Evolutionary conservation across 176 grass and related monocot species (phyloP), one percentile per base, ranked within the genome.

Genomic region (Oryza glumipatula): DNA sequence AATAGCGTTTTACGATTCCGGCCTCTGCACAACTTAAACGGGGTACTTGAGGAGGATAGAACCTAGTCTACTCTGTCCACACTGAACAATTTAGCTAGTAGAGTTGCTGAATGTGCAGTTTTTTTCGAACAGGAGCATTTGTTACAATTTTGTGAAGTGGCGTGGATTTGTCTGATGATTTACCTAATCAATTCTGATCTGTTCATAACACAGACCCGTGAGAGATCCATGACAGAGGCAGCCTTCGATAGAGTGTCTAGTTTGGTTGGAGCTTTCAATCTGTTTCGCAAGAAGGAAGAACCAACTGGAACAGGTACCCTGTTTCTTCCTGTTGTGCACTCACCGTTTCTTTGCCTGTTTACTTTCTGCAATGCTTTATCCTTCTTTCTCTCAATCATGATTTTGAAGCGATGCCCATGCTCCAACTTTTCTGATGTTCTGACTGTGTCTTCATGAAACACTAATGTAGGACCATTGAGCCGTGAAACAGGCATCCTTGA

Each of bases 231-330:
- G 73, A 74, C 86, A 8, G 74, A 84, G 60, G 70, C 81, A 24
- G 88, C 92, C 76, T 70, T 92, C 19, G 84, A 83, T 74, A 89
- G 61, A 70, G 70, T 97, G 41, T 91, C 87, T 89, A 83, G 45
- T 92, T 72, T 89, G 28, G 68, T 94, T 86, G 81, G 71, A 85
- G 92, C 90, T 78, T 73, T 97, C 79, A 89, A 80, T 28, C 66
- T 81, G 41, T 75, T 94, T 72, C 45, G 81, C 22, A 85, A 84
- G 74, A 92, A 86, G 81, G 86, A 66, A 68, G 77, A 84, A 77
- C 72, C 85, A 72, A 81, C 10, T 87, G 88, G 86, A 72, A 81
- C 10, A 89, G 88, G 86, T 92, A 85, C 76, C 44, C 11, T 48
- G 11, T 4, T 14, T 49, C 12, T 49, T 49, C 47, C 13, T 15